Evolutionary conservation across 352 stramenopile genomes (phyloP), one percentile per base, ranked within the genome.

Genomic region (Elongisporangium anandrum): DNA sequence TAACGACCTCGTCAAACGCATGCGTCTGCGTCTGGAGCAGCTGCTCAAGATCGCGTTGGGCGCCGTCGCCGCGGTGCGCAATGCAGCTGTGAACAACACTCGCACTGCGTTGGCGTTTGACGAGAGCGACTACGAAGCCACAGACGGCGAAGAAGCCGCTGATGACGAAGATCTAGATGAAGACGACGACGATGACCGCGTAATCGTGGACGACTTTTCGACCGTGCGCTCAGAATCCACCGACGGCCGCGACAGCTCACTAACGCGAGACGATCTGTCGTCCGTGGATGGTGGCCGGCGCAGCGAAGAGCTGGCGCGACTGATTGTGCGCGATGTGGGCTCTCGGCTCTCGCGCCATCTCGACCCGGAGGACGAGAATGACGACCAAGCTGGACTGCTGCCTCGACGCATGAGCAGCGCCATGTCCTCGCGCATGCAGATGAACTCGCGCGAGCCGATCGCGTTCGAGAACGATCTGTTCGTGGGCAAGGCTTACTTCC

Each of bases 391-490:
- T 12, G 9, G 3, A 16, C 56, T 52, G 3, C 47, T 49, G n/a
- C 29, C 48, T 29, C 21, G 29, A 4, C 29, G 29, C 29, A 41
- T 41, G 29, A 41, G 29, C 29, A 41, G 29, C 29, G 29, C 29
- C 5, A 41, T 13, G 29, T 9, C 29, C 29, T 41, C 17, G 22
- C 34, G 62, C 47, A 69, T 93, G 38, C 55, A 66, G 17, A 73
- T 92, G 66, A 95, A 93, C 63, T 71, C 80, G 4, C 71, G 65
- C 39, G 55, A 67, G 23, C 83, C 85, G 10, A 68, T 93, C 16
- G 52, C 71, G 13, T 94, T 97, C 60, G 85, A 96, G 70, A 97
- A 91, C 23, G 85, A 94, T 8, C 80, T 96, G 53, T 97, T 96
- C 57, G 56, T 57, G 0, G 90, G 90, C 4, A 72, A 81, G 38